These are phyloP conservation scores for Plasmopara muralis DNA, from an alignment of 352 stramenopile genomes.

Conservation along the genomic window DNA sequence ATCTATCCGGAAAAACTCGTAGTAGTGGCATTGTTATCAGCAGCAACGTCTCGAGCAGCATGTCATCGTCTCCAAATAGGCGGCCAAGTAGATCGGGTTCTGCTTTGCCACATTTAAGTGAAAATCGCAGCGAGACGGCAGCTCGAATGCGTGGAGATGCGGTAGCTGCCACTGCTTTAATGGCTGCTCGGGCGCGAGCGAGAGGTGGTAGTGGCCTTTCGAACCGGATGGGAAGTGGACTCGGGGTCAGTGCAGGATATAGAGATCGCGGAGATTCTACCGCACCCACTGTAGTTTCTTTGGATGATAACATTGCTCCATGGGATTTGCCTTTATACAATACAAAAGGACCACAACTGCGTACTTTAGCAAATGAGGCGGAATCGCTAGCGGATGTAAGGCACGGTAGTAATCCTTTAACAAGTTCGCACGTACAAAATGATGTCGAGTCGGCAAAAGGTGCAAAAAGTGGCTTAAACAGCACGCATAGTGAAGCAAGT, in stretches of 20 bases:
- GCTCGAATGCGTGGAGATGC: conserved; percentile 39
- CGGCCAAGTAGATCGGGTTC: conserved; percentile 20
- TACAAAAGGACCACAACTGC: conserved; percentile 25
- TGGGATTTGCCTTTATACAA: conserved; percentile 64
- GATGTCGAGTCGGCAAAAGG: conserved; percentile 2
- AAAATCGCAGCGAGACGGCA: conserved; percentile 13
- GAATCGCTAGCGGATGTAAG: conserved; percentile 4
- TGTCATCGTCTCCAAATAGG: conserved; percentile 49
- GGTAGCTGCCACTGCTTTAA: conserved; percentile 59
- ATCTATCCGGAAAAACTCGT: conserved; percentile 11
- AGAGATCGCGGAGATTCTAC: conserved; percentile 11
- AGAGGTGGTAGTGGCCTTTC: conserved; percentile 46
- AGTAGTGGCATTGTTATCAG: conserved; percentile 27
- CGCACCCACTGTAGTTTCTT: conserved; percentile 10
- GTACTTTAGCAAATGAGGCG: conserved; percentile 8
- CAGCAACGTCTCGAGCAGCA: conserved; percentile 29
- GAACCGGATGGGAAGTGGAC: conserved; percentile 35
- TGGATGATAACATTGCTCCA: conserved; percentile 47
- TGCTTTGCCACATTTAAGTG: conserved; percentile 18
- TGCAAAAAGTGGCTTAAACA: conserved; percentile 4
- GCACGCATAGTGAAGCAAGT: conserved; percentile 6
- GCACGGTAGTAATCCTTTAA: neutral
- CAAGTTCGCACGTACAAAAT: conserved; percentile 2
- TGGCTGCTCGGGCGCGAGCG: conserved; percentile 62
- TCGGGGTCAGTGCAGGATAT: conserved; percentile 26